These are phyloP conservation scores for Quercus gilva DNA, from an alignment of 306 rosid species.

Conservation along the genomic window DNA sequence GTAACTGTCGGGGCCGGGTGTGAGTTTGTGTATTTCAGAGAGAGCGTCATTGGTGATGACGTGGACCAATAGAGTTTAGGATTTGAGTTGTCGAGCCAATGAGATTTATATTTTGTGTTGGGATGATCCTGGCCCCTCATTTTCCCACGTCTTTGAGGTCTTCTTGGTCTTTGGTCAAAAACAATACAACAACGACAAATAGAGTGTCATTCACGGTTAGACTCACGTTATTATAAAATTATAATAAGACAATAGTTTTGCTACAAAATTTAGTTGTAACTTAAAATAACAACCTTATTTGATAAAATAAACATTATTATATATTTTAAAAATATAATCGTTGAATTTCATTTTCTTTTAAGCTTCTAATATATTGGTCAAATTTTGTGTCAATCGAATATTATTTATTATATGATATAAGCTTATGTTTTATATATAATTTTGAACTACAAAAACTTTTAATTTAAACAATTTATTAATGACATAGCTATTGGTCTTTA, in stretches of 20 bases:
- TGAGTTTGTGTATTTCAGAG: not conserved
- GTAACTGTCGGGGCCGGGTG: not conserved
- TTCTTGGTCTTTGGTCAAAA: not conserved
- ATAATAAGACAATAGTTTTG: too few species aligned
- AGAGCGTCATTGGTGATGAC: not conserved
- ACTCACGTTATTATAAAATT: too few species aligned
- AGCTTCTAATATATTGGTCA: accelerated
- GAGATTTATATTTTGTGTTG: not conserved
- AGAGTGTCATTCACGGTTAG: not conserved
- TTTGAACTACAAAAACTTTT: too few species aligned
- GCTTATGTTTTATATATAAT: accelerated
- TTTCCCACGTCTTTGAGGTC: not conserved
- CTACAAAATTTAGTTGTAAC: accelerated
- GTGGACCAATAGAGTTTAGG: not conserved
- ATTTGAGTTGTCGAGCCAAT: not conserved
- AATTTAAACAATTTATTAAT: too few species aligned
- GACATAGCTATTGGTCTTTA: accelerated
- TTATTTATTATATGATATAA: too few species aligned
- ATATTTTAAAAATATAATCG: too few species aligned
- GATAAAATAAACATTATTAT: too few species aligned
- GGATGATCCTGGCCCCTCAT: not conserved
- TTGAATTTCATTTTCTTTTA: accelerated
- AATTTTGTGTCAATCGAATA: too few species aligned
- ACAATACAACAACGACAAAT: too few species aligned
- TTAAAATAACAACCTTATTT: accelerated